Percentiles rank a stretch among this genome's conserved stretches.
These are phyloP conservation scores for Penicillium roqueforti DNA, from an alignment of 495 filamentous ascomycete species.

Conservation along the genomic window DNA sequence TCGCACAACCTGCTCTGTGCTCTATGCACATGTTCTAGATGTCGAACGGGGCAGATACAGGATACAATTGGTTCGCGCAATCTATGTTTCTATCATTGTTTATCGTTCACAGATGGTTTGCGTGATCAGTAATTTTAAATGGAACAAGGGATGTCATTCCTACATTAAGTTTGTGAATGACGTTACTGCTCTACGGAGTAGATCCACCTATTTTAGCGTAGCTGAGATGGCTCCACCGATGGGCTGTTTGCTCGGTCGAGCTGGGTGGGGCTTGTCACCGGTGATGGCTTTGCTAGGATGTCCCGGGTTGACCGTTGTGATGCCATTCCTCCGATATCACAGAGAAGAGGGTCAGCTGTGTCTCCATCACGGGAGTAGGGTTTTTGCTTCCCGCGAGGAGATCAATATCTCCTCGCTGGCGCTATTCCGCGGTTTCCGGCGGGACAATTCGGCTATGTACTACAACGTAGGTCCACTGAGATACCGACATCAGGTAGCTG, in stretches of 20 bases:
- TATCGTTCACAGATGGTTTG: too few species aligned
- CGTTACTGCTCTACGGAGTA: constrained; percentile 3
- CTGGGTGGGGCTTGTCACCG: not conserved
- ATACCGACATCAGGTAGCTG: not conserved
- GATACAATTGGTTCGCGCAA: not conserved
- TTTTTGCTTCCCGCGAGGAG: not conserved
- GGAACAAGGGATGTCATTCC: not conserved
- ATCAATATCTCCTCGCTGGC: not conserved
- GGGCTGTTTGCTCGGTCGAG: not conserved
- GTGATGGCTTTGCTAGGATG: not conserved
- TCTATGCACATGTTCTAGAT: not conserved
- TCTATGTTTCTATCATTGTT: too few species aligned
- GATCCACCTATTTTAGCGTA: not conserved
- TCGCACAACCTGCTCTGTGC: not conserved
- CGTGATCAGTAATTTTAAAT: not conserved
- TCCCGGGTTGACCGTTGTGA: not conserved
- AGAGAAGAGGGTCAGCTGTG: not conserved
- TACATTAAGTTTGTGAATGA: not conserved
- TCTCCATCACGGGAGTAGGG: not conserved
- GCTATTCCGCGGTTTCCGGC: not conserved
- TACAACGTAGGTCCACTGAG: not conserved
- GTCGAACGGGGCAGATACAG: not conserved
- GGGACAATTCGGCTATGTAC: not conserved
- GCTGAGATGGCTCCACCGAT: not conserved
- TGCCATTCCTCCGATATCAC: not conserved